A percentile compares a stretch with the other conserved stretches of the same genome.
Conservation (phyloP, 2,329 filamentous ascomycete genomes). For the Leptographium lundbergii region DNA sequence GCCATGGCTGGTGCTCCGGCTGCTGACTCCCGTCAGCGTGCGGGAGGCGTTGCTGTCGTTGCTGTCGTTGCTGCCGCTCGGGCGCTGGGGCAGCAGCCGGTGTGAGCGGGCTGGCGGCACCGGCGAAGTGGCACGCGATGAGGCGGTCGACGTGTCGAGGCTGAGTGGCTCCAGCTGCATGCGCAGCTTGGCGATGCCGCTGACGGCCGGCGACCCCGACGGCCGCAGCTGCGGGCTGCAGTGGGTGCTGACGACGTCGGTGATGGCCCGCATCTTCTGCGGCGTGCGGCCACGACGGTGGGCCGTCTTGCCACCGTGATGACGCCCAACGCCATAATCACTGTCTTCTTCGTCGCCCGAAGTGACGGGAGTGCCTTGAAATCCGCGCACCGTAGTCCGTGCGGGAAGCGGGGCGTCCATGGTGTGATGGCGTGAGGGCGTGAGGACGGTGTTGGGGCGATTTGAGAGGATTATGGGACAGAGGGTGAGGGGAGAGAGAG, state of each 20-base stretch:
- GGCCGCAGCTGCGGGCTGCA: slow-evolving; percentile 47
- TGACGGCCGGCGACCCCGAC: slow-evolving; percentile 39
- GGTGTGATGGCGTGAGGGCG: slow-evolving; percentile 20
- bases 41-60: not conserved
- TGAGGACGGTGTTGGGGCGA: not conserved
- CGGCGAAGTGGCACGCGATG: slow-evolving; percentile 32
- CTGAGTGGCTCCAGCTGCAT: slow-evolving; percentile 69
- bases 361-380: slow-evolving; percentile 37
- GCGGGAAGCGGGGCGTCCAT: slow-evolving; percentile 35
- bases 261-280: slow-evolving; percentile 27
- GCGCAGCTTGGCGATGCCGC: slow-evolving; percentile 73
- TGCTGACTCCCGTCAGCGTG: slow-evolving; percentile 28
- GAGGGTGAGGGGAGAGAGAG: not conserved
- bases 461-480: not conserved
- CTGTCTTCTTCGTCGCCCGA: slow-evolving; percentile 49
- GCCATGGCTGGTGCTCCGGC: slow-evolving; percentile 46
- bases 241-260: slow-evolving; percentile 49
- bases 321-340: slow-evolving; percentile 21
- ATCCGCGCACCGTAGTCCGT: slow-evolving; percentile 43
- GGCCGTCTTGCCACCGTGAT: slow-evolving; percentile 14
- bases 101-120: slow-evolving; percentile 5
- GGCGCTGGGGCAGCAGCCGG: not conserved
- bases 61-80: not conserved
- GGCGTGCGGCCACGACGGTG: slow-evolving; percentile 24
- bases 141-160: slow-evolving; percentile 37